Base-by-base conservation (phyloP, 495 filamentous ascomycete species). In the Penicillium atrosanguineum region DNA sequence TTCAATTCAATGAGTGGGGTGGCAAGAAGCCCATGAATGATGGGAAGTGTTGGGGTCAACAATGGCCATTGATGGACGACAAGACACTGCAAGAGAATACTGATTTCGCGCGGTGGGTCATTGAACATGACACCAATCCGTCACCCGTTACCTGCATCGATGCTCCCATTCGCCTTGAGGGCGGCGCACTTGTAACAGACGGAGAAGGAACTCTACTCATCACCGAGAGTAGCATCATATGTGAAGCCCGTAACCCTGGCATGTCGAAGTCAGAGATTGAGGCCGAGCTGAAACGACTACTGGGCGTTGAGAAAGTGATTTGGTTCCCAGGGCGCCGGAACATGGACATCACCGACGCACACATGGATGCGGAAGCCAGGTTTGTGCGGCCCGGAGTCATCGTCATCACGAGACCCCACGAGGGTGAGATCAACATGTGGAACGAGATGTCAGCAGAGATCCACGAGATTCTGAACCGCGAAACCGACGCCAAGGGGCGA, bases 1-100 rank as follows among this genome's bases (percentile, higher is more conserved):
- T 65, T 47, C 51, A 59, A 0, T 68, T 68, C 46, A 68, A 65
- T 43, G 65, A 65, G 41, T 68, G 65, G 65, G 60, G 62, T 20
- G 57, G 55, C 36, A 66, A 63, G 48, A 64, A 60, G 11, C 46
- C 56, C 9, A 53, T 56, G 15, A 37, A 52, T 15, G 56, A 60
- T 19, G 52, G 56, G 1, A 26, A 53, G 14, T 59, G 42, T 29
- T 53, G 53, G 53, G 56, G 60, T 12, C 60, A 60, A 26, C 49
- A 40, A 2, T 61, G 56, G 52, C 61, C 64, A 0, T 14, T 53
- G 19, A 53, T 64, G 61, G 44, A 51, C 18, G 48, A 56, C 6
- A 46, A 54, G 11, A 25, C 40, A 12, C 36, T 67, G 3, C 36
- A 48, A 20, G 64, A 67, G 12, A 67, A 67, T 23, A 52, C 52